Base-by-base conservation (phyloP, 805 yeast genomes). In the Scheffersomyces ergatensis region DNA sequence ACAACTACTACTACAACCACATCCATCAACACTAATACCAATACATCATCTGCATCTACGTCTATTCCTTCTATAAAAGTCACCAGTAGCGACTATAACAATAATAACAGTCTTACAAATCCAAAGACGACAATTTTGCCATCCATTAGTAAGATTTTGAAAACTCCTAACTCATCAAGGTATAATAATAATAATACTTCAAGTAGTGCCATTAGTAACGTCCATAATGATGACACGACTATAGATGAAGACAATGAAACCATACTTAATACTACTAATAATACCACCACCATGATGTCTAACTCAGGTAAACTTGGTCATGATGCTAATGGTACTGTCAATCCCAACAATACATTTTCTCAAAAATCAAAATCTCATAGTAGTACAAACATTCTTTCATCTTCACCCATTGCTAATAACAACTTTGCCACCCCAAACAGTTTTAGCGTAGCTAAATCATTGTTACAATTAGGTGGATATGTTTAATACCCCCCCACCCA, bases 381-480 rank as follows among this genome's bases (percentile, higher is more conserved):
- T 5, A 11, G 14, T 5, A 11, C 30, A 33, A 41, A 38, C 31
- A 45, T 63, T 6, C 57, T 65, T 38, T 51, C 60, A 23, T 61
- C 67, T 11, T 65, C 72, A 33, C 74, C 74, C 4, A 48, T 64
- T 29, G 34, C 21, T 16, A 62, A 45, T 42, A 54, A 56, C 34
- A 54, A 56, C 34, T 65, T 67, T 39, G 72, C 71, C n/a, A 70
- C 76, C 16, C 76, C 76, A 37, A 70, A 67, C 52, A 64, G 72
- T 38, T 70, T 70, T 44, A 60, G 66, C 37, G 73, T 70, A 40
- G 76, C 76, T 29, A 69, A 67, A 51, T 66, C 73, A 17, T 66
- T 70, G 49, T 62, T 70, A 43, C 74, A 67, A 53, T 63, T 70
- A 49, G 74, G 76, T 31, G 50, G 50, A 9, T 44, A 46, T 33